Evolutionary conservation across 2,329 filamentous ascomycete species (phyloP), one percentile per base, ranked within the genome.

Genomic region (Seiridium unicorne): DNA sequence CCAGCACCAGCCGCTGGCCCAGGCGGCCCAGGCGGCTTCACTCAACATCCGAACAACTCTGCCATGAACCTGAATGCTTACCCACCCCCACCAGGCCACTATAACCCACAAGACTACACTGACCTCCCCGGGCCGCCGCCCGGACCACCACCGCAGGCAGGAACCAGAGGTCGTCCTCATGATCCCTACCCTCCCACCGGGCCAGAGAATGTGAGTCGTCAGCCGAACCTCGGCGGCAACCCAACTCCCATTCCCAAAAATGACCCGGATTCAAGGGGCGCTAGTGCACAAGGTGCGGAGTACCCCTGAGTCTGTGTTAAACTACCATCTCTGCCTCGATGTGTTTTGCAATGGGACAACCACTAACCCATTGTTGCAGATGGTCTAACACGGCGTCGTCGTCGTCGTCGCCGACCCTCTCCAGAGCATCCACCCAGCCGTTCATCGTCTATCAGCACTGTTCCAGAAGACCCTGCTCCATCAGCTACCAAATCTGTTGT

Each of bases 161-260:
- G 65, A 44, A 31, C 58, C 44, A 59, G 32, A 18, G 56, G 38
- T 10, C 60, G 64, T 47, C 63, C 55, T 31, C 35, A 38, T 34
- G 10, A 46, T 35, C 26, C 40, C 31, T 61, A 61, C 26, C 61
- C 59, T 35, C 61, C 61, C 34, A 63, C 68, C 31, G 69, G 68
- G 34, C 71, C 71, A 68, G 70, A 73, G 68, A 67, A 73, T 70
- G 70, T 73, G 71, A 72, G 70, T 72, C 66, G 61, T 64, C 59
- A 62, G 65, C 64, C 66, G 62, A 62, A 64, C 55, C 64, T 63
- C 56, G 64, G 60, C 70, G 66, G 65, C 62, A 70, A 57, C 34
- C 35, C 18, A 51, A 31, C 47, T 58, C 64, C 61, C 60, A 61
- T 65, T 66, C 63, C 64, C 65, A 48, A 44, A 36, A 55, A 60